Evolutionary conservation across 2,329 filamentous ascomycete species (phyloP), one percentile per base, ranked within the genome.

Genomic region (Calcarisporium arbuscula): DNA sequence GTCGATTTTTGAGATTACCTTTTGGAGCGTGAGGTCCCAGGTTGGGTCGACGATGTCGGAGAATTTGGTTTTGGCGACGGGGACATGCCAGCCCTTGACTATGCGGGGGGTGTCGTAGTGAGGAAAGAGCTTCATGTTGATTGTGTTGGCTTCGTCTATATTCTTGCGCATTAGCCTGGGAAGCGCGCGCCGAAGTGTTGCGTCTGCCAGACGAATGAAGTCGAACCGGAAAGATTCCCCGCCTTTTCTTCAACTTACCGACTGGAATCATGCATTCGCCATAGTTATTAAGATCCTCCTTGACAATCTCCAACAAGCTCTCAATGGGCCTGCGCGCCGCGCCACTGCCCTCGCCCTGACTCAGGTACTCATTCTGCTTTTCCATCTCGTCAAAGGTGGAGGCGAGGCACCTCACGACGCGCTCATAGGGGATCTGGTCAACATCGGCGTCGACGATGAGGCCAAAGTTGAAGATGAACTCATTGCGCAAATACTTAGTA

Each of bases 211-310:
- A 20, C 14, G 18, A 6, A 15, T 9, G 21, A 4, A 17, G 7
- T 6, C 9, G 9, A 22, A 26, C 21, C 23, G 26, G 22, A 4
- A 25, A 14, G 7, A 29, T 6, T 18, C 7, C 28, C 10, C 6
- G 14, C 14, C 6, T 18, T 17, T 7, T 8, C 16, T 6, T 14
- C 26, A 12, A 67, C 75, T 44, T 64, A 89, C 85, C 85, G 44
- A 95, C 90, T 1, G 89, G 89, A 51, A 95, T 95, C 89, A 95
- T 95, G 70, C 89, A 95, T 65, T 98, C 92, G 53, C 86, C 89
- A 53, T 95, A 98, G 50, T 94, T 94, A 54, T 96, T 95, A 47
- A 98, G 56, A 56, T 98, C 89, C 61, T 95, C 79, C 53, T 80
- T 80, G 38, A 84, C 72, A 41, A 83, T 82, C 60, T 83, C 88